These are phyloP conservation scores for Osmanthus fragrans DNA, from an alignment of 257 asterid species.

Conservation along the genomic window DNA sequence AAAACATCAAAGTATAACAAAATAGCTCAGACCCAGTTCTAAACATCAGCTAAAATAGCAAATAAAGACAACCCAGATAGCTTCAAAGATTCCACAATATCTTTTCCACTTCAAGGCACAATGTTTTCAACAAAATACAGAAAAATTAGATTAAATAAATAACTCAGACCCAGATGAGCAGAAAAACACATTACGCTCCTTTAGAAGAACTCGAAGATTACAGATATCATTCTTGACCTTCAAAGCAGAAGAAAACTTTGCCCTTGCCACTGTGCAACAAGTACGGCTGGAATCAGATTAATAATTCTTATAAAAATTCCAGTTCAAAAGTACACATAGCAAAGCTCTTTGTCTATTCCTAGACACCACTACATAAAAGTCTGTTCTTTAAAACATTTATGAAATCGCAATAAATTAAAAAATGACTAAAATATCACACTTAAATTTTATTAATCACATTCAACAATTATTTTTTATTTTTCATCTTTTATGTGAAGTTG, in stretches of 20 bases:
- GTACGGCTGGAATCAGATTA: conserved; percentile 36
- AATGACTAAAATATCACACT: no score
- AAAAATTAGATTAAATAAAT: conserved; percentile 18
- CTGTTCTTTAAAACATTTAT: conserved; percentile 31
- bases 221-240: conserved; percentile 52
- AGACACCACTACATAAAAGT: conserved; percentile 33
- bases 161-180: conserved; percentile 26
- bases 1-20: conserved; percentile 4
- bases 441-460: no score
- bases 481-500: no score
- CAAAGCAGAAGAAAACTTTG: conserved; percentile 24
- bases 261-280: conserved; percentile 33
- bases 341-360: conserved; percentile 3
- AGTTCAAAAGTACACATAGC: conserved; percentile 17
- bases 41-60: conserved; percentile 27
- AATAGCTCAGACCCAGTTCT: conserved; percentile 9
- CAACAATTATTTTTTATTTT: no score
- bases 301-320: conserved; percentile 19
- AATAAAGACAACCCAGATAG: conserved; percentile 17
- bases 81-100: conserved; percentile 22
- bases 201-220: conserved; percentile 25
- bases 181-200: conserved; percentile 22
- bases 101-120: conserved; percentile 22
- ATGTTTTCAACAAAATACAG: conserved; percentile 5
- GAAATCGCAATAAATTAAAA: conserved; percentile 36